phyloP scores from a whole-genome alignment of 345 rosid species.

The Mangifera indica region DNA sequence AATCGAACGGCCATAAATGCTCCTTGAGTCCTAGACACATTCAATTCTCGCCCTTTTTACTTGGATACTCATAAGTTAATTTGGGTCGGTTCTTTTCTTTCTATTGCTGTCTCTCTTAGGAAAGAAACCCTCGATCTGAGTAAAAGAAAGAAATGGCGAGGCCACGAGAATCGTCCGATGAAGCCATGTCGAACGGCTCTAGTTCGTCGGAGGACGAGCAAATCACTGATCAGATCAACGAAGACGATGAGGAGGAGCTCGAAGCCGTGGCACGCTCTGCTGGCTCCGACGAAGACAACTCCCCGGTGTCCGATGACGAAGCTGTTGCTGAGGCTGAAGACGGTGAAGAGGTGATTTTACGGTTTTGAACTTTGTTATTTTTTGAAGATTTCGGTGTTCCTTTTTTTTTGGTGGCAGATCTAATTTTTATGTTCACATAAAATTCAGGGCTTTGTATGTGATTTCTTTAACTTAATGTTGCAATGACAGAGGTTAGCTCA shows the following conservation, averaged over 20 bases:
- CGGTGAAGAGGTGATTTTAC: constrained; percentile 49
- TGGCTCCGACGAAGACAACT: constrained; percentile 64
- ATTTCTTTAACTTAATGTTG: neutral
- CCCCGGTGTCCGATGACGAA: constrained; percentile 40
- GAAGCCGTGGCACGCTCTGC: constrained; percentile 92
- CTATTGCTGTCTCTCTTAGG: neutral
- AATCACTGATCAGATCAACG: constrained; percentile 58
- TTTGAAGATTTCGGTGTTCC: neutral
- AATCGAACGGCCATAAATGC: constrained; percentile 29
- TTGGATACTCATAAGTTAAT: neutral
- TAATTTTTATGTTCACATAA: neutral
- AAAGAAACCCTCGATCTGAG: constrained; percentile 45
- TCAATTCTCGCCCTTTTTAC: neutral
- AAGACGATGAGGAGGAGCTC: constrained; percentile 93
- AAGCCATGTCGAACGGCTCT: constrained; percentile 52
- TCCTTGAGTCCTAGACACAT: neutral
- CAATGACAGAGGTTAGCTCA: neutral
- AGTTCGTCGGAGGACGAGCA: constrained; percentile 67
- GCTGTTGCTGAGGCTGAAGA: constrained; percentile 31
- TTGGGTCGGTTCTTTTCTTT: neutral
- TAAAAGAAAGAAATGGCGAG: constrained; percentile 40
- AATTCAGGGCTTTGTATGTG: neutral
- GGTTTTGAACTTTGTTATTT: neutral
- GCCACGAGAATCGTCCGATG: constrained; percentile 68
- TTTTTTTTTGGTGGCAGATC: constrained; percentile 11